Conservation (phyloP, 2,329 filamentous ascomycete species). For the Ilyonectria sp. region DNA sequence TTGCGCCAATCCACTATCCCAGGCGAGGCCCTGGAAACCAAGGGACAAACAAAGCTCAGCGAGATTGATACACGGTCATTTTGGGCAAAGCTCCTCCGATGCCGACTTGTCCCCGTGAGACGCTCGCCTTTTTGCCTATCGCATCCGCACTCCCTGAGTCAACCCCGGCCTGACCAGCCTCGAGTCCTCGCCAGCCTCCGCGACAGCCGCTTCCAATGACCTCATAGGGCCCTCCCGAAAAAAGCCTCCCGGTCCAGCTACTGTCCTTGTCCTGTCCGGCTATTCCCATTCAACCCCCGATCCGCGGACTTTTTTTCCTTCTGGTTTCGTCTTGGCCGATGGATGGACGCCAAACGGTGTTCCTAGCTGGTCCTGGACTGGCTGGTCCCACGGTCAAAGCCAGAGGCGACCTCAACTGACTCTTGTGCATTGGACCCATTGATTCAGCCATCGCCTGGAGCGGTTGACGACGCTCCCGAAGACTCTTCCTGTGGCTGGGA, state of each 20-base stretch:
- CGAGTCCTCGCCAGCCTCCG: slow-evolving; percentile 30
- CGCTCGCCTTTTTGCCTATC: slow-evolving; percentile 34
- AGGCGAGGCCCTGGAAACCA: slow-evolving; percentile 31
- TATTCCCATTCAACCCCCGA: slow-evolving; percentile 33
- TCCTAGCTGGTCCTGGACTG: slow-evolving; percentile 9
- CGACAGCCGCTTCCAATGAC: slow-evolving; percentile 45
- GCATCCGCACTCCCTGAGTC: slow-evolving; percentile 26
- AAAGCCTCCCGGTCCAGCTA: slow-evolving; percentile 12
- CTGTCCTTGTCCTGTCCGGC: slow-evolving; percentile 27
- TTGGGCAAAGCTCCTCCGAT: slow-evolving; percentile 40
- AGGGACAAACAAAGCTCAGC: slow-evolving; percentile 35
- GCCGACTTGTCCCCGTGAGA: slow-evolving; percentile 43
- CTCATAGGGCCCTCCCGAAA: slow-evolving; percentile 37
- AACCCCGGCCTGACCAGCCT: slow-evolving; percentile 27
- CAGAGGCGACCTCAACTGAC: slow-evolving; percentile 11
- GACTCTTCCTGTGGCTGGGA: slow-evolving; percentile 12
- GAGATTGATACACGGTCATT: slow-evolving; percentile 25
- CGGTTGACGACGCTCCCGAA: slow-evolving; percentile 2
- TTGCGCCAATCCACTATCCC: neutral
- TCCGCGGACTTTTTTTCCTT: slow-evolving; percentile 26
- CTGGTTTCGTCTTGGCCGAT: slow-evolving; percentile 14
- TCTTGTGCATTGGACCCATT: slow-evolving; percentile 11
- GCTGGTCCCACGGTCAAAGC: slow-evolving; percentile 13
- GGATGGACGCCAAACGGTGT: slow-evolving; percentile 3
- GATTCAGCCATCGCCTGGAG: slow-evolving; percentile 14